Evolutionary conservation across 2,329 filamentous ascomycete genomes (phyloP), one percentile per base, ranked within the genome.

Genomic region (Ophiostoma angusticollis): DNA sequence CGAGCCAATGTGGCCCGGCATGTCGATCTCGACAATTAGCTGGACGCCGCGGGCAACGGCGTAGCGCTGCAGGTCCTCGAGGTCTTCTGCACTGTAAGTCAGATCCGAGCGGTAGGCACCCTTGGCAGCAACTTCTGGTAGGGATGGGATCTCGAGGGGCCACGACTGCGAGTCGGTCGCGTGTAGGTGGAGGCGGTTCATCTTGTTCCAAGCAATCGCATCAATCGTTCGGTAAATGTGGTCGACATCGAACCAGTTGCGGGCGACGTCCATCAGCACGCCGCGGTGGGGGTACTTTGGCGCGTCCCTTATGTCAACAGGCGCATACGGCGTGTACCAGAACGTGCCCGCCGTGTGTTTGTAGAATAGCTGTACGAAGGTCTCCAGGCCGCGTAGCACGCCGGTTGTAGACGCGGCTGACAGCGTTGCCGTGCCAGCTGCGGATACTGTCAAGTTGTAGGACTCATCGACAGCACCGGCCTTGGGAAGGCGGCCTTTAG

Each of bases 141-240:
- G 59, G 3, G 80, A 59, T 1, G 83, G 81, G 35, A 93, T 78
- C 48, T 85, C 83, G 18, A 93, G 64, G 0, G 85, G 85, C 80
- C 84, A 93, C 4, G 83, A 83, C 58, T 93, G 84, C 13, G 80
- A 77, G 57, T 93, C 84, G 5, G 83, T 91, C 41, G 80, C 68
- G 62, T 93, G 84, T 39, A 89, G 64, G 58, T 91, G 84, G 40
- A 93, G 67, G 6, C 77, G 69, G 60, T 91, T 91, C 65, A 91
- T 71, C 63, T 93, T 91, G 63, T 78, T 84, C 70, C 76, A 85
- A 1, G 80, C 65, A 47, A 82, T 60, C 29, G 76, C 80, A 52
- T 93, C 82, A 47, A 94, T 82, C 38, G 78, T 84, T 36, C 77
- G 74, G 52, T 78, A 68, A 48, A 93, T 78, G 50, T 82, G 73